phyloP scores from a whole-genome alignment of 495 filamentous ascomycete species.

The Tetracladium marchalianum region DNA sequence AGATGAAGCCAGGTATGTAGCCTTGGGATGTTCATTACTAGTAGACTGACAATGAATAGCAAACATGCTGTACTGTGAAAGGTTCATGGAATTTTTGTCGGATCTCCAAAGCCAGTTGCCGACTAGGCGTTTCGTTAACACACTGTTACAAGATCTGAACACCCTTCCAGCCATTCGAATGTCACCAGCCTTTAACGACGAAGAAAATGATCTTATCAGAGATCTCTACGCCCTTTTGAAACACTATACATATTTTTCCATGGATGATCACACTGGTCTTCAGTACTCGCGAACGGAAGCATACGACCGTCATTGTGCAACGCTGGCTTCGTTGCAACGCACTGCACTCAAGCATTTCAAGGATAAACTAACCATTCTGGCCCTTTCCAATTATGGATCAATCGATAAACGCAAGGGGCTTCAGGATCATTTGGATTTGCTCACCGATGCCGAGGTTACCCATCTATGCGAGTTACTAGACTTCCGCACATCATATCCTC shows the following conservation, averaged over 20 bases:
- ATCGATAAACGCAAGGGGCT: constrained; percentile 74
- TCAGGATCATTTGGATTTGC: constrained; percentile 59
- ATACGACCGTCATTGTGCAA: constrained; percentile 67
- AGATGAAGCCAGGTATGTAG: constrained; percentile 25
- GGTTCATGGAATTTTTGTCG: constrained; percentile 82
- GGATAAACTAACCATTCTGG: constrained; percentile 80
- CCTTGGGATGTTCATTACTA: neutral
- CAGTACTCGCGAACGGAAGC: constrained; percentile 62
- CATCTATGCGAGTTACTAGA: constrained; percentile 62
- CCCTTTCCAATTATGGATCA: constrained; percentile 84
- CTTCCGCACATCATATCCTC: constrained; percentile 71
- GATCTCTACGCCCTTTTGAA: constrained; percentile 70
- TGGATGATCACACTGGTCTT: constrained; percentile 82
- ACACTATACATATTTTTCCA: constrained; percentile 80
- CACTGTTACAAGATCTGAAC: constrained; percentile 83
- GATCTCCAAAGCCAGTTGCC: constrained; percentile 91
- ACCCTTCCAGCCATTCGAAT: constrained; percentile 72
- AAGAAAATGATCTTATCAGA: constrained; percentile 67
- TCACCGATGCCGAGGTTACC: constrained; percentile 64
- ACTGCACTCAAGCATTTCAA: constrained; percentile 76
- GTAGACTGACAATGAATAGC: constrained; percentile 28
- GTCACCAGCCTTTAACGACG: constrained; percentile 65
- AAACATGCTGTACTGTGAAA: constrained; percentile 76
- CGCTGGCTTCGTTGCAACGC: constrained; percentile 72
- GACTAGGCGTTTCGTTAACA: constrained; percentile 88